Evolutionary conservation across 2,329 filamentous ascomycete genomes (phyloP).

Genomic region (Venturia effusa): DNA sequence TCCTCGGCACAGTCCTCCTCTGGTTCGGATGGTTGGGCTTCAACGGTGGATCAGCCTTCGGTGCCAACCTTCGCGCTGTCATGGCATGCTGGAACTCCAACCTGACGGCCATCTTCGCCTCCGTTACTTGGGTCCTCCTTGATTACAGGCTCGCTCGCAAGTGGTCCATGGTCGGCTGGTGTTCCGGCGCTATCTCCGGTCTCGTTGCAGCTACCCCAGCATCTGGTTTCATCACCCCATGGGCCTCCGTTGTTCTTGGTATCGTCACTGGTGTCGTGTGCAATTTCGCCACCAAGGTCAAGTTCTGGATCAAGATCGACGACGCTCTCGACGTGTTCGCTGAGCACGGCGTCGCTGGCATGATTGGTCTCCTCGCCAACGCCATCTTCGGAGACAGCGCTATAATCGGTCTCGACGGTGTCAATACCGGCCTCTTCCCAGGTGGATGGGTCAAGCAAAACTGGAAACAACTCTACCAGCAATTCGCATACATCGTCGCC

Average conservation of each 20-base stretch:
- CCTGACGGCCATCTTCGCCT: constrained; percentile 81
- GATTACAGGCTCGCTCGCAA: constrained; percentile 91
- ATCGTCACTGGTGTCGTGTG: constrained; percentile 55
- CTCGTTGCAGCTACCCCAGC: constrained; percentile 81
- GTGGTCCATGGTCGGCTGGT: constrained; percentile 92
- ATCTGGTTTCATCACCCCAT: constrained; percentile 65
- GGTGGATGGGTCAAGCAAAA: constrained; percentile 70
- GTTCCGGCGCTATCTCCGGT: constrained; percentile 77
- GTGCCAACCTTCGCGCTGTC: constrained; percentile 83
- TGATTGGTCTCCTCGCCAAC: constrained; percentile 68
- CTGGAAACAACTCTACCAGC: constrained; percentile 65
- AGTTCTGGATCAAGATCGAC: constrained; percentile 68
- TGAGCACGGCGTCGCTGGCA: constrained; percentile 76
- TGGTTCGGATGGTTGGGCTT: constrained; percentile 99
- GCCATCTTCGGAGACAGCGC: constrained; percentile 66
- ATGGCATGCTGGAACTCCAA: constrained; percentile 99
- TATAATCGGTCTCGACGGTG: constrained; percentile 64
- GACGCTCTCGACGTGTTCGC: constrained; percentile 87
- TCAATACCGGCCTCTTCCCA: constrained; percentile 49
- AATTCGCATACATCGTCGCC: constrained; percentile 65
- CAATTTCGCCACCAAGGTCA: constrained; percentile 80
- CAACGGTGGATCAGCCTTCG: constrained; percentile 92
- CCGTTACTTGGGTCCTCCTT: constrained; percentile 87
- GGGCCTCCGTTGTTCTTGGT: constrained; percentile 51
- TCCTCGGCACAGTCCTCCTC: constrained; percentile 85